phyloP scores from a whole-genome alignment of 1,284 basidiomycete species.

The Ustilago vetiveriae region DNA sequence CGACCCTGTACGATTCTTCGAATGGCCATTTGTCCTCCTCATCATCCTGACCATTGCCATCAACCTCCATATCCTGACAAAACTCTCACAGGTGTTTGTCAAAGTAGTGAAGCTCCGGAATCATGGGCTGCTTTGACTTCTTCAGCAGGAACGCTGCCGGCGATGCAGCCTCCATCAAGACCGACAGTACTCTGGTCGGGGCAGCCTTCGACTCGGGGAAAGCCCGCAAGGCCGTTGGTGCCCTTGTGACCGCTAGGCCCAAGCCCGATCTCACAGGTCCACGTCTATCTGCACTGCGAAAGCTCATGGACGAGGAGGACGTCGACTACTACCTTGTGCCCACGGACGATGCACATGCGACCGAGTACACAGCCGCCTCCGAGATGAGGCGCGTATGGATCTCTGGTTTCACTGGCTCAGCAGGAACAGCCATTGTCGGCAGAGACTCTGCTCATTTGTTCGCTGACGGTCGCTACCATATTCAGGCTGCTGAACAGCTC shows the following conservation, averaged over 20 bases:
- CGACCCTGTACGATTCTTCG: too few species aligned
- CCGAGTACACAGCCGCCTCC: constrained; percentile 82
- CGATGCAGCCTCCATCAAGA: constrained; percentile 35
- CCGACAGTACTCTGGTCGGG: constrained; percentile 39
- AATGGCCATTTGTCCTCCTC: too few species aligned
- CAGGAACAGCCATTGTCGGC: constrained; percentile 82
- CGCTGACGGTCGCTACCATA: constrained; percentile 88
- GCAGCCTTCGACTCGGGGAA: constrained; percentile 15
- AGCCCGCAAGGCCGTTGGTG: constrained; percentile 6
- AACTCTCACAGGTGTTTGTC: too few species aligned
- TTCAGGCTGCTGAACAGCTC: constrained; percentile 80
- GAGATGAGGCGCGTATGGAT: constrained; percentile 86
- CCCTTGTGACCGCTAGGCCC: neutral
- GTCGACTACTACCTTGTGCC: constrained; percentile 72
- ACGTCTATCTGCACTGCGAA: constrained; percentile 72
- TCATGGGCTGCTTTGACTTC: constrained; percentile 47
- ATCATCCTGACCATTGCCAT: too few species aligned
- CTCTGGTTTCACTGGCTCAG: constrained; percentile 85
- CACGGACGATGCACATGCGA: constrained; percentile 86
- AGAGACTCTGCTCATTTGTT: constrained; percentile 72
- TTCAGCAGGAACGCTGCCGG: constrained; percentile 15
- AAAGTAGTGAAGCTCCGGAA: too few species aligned
- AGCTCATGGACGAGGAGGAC: constrained; percentile 45
- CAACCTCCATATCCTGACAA: neutral
- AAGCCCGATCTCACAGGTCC: constrained; percentile 40